Base-by-base conservation (phyloP, 2,329 filamentous ascomycete species). In the Pyrenochaeta sp. region DNA sequence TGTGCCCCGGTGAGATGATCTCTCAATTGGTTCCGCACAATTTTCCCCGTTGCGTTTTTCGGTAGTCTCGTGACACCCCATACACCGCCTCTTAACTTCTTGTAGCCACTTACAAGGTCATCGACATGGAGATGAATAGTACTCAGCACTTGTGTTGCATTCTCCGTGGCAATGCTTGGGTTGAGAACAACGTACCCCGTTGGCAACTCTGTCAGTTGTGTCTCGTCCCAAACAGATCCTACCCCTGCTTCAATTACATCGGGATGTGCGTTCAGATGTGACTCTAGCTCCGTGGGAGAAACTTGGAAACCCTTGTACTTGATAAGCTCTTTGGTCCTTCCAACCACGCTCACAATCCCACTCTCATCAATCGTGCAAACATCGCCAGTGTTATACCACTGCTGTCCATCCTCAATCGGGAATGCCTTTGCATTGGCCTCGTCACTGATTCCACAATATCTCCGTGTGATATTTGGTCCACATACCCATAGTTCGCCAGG, bases 331-430 rank as follows among this genome's bases (percentile, higher is more conserved):
- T 67, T 67, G 8, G 60, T 60, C 4, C 90, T 84, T 62, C 96
- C 91, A 0, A 90, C 93, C 65, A 95, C 90, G 73, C 85, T 94
- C 58, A 94, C 87, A 61, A 93, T 88, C 18, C 88, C 87, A 36
- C 87, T 78, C 23, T 78, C 72, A 61, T 93, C 87, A 55, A 87
- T 81, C 51, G 88, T 84, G 7, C 89, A 88, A 6, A 57, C 50
- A 29, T 59, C 55, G 14, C 55, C 55, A 2, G 55, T 59, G 6
- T 52, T 42, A 6, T 55, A 47, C 55, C 55, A 59, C n/a, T 28
- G 7, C 2, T 20, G 14, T 1, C 89, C 89, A 52, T 93, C 88
- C 0, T 74, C 54, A 9, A 21, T 18, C 2, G 86, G 86, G 47
- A 92, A 84, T 0, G 86, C 84, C 21, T 87, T 83, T 3, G 74